Percentiles rank a stretch among this genome's conserved stretches.
These are phyloP conservation scores for Talaromyces sp. DNA, from an alignment of 2,329 filamentous ascomycete genomes.

Conservation along the genomic window DNA sequence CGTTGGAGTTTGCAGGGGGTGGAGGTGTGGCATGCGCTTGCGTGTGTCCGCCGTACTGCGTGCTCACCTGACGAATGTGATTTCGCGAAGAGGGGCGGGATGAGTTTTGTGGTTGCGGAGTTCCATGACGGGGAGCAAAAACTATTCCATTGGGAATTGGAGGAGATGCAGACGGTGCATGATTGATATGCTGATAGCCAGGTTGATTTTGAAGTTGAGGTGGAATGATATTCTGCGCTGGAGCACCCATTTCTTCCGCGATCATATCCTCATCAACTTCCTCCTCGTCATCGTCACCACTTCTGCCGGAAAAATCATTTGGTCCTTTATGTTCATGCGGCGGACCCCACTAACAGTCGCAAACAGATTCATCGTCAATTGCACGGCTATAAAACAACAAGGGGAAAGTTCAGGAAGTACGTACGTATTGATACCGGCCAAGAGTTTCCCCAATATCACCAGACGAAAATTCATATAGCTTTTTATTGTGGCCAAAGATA, in stretches of 20 bases:
- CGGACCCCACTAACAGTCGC: constrained; percentile 66
- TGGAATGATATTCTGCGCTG: constrained; percentile 57
- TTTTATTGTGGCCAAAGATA: constrained; percentile 98
- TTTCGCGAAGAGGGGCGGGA: constrained; percentile 78
- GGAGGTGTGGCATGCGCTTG: constrained; percentile 52
- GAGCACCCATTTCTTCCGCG: constrained; percentile 57
- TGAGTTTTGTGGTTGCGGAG: constrained; percentile 70
- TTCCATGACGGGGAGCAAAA: constrained; percentile 68
- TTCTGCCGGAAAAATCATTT: constrained; percentile 78
- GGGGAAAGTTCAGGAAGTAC: constrained; percentile 37
- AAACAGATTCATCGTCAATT: constrained; percentile 19
- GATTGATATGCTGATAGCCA: constrained; percentile 73
- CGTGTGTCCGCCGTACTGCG: constrained; percentile 61
- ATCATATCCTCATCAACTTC: constrained; percentile 65
- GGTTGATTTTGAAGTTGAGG: constrained; percentile 61
- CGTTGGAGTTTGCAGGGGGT: constrained; percentile 58
- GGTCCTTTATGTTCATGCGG: constrained; percentile 97
- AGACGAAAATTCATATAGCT: constrained; percentile 96
- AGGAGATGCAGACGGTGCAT: constrained; percentile 82
- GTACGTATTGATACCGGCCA: constrained; percentile 81
- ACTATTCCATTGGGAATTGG: constrained; percentile 74
- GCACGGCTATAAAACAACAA: constrained; percentile 4
- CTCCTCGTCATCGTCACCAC: constrained; percentile 72
- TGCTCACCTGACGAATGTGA: constrained; percentile 68
- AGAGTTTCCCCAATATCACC: constrained; percentile 88